phyloP scores from a whole-genome alignment of 2,329 filamentous ascomycete genomes.

The Clathrospora elynae region DNA sequence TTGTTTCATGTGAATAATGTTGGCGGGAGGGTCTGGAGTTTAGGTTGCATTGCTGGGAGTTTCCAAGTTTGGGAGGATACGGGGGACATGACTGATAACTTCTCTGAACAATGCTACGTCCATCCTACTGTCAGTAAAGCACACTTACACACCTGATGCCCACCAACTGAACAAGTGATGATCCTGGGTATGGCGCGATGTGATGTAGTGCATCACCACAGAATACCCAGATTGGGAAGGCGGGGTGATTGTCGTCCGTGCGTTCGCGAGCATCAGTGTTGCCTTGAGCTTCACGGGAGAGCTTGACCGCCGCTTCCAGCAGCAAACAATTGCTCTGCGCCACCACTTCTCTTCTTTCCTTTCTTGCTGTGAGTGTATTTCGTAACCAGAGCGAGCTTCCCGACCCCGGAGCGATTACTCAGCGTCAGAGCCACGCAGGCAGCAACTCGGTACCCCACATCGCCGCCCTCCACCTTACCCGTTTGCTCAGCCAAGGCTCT shows the following conservation, averaged over 20 bases:
- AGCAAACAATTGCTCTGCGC: slow-evolving; percentile 14
- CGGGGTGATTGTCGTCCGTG: slow-evolving; percentile 22
- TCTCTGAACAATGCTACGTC: not conserved
- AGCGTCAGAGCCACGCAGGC: not conserved
- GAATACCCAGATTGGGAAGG: slow-evolving; percentile 3
- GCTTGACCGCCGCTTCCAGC: slow-evolving; percentile 23
- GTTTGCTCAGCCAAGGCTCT: slow-evolving; percentile 8
- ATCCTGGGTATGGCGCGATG: no score
- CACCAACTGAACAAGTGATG: no score
- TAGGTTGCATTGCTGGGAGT: slow-evolving; percentile 21
- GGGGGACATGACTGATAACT: not conserved
- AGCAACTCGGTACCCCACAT: slow-evolving; percentile 23
- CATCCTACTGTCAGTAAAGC: not conserved
- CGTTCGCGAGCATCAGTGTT: slow-evolving; percentile 16
- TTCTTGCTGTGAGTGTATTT: not conserved
- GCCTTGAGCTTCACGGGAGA: slow-evolving; percentile 35
- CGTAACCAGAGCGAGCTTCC: not conserved
- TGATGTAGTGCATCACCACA: slow-evolving; percentile 17
- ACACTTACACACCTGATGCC: not conserved
- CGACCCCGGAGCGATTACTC: not conserved
- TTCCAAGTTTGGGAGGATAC: slow-evolving; percentile 14
- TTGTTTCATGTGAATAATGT: not conserved
- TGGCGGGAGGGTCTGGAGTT: slow-evolving; percentile 2
- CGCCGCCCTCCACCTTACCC: slow-evolving; percentile 19
- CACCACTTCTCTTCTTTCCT: not conserved